A percentile compares a stretch with the other conserved stretches of the same genome.
Conservation (phyloP, 2,329 filamentous ascomycete species). For the Hypoxylon sp. region DNA sequence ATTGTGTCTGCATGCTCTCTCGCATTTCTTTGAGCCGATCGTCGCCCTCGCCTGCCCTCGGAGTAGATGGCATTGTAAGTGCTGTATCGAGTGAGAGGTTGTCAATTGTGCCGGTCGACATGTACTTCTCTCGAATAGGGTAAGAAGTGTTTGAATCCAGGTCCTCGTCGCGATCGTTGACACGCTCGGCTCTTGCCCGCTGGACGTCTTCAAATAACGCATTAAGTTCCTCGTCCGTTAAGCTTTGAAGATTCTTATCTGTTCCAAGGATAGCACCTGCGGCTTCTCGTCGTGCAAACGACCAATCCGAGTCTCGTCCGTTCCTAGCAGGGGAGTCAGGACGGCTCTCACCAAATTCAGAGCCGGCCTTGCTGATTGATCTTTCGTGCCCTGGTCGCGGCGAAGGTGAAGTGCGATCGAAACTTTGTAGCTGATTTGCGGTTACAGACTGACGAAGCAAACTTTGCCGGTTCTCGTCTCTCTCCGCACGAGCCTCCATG, state of each 20-base stretch:
- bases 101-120: constrained; percentile 93
- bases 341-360: constrained; percentile 81
- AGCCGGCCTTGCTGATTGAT: constrained; percentile 80
- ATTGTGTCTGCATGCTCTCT: constrained; percentile 84
- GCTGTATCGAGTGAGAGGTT: constrained; percentile 96
- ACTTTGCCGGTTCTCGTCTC: constrained; percentile 87
- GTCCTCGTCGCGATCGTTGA: constrained; percentile 82
- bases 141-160: constrained; percentile 90
- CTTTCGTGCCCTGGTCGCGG: constrained; percentile 79
- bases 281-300: constrained; percentile 91
- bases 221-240: constrained; percentile 95
- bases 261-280: constrained; percentile 88
- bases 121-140: constrained; percentile 90
- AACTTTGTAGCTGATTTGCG: constrained; percentile 68
- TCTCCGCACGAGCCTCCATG: constrained; percentile 91
- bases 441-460: constrained; percentile 85
- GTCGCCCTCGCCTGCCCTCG: constrained; percentile 80
- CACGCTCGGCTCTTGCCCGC: constrained; percentile 81
- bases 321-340: constrained; percentile 81
- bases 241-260: constrained; percentile 88
- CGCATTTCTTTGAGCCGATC: constrained; percentile 79
- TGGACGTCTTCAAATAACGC: constrained; percentile 94
- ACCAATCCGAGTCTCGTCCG: constrained; percentile 92
- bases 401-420: constrained; percentile 69
- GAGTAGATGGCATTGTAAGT: constrained; percentile 93